These are phyloP conservation scores for Akanthomyces muscarius DNA, from an alignment of 2,329 filamentous ascomycete genomes.

Conservation along the genomic window DNA sequence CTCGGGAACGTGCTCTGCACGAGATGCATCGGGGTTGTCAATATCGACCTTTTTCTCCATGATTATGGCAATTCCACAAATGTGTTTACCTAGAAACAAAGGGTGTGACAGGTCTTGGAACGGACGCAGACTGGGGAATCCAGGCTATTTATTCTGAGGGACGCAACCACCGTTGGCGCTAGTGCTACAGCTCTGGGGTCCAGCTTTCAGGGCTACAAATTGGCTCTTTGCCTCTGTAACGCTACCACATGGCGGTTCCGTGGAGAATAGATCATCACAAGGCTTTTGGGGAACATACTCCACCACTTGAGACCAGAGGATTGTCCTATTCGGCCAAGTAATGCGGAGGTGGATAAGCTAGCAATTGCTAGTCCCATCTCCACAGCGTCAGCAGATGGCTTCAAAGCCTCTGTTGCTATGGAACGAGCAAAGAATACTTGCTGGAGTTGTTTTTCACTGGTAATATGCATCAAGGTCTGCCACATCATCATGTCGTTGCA, in stretches of 20 bases:
- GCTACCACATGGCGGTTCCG: not conserved
- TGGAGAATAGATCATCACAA: not conserved
- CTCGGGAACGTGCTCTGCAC: constrained; percentile 17
- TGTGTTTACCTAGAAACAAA: not conserved
- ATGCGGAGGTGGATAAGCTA: constrained; percentile 8
- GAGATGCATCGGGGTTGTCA: constrained; percentile 13
- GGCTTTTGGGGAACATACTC: not conserved
- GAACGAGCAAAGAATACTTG: not conserved
- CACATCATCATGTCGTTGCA: not conserved
- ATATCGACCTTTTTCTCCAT: constrained; percentile 20
- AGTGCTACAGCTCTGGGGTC: not conserved
- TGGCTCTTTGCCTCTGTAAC: not conserved
- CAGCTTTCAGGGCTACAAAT: not conserved
- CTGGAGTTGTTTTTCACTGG: too few relatives aligned
- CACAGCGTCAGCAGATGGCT: not conserved
- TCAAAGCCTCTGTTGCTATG: not conserved
- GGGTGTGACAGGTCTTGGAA: not conserved
- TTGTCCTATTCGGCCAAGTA: not conserved
- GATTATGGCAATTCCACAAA: not conserved
- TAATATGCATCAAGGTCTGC: not conserved
- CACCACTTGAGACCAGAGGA: not conserved
- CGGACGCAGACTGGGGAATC: not conserved
- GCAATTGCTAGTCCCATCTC: not conserved
- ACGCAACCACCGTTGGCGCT: not conserved
- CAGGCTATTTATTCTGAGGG: constrained; percentile 6